phyloP scores from a whole-genome alignment of 2,329 filamentous ascomycete genomes.

The Aureobasidium sp. region DNA sequence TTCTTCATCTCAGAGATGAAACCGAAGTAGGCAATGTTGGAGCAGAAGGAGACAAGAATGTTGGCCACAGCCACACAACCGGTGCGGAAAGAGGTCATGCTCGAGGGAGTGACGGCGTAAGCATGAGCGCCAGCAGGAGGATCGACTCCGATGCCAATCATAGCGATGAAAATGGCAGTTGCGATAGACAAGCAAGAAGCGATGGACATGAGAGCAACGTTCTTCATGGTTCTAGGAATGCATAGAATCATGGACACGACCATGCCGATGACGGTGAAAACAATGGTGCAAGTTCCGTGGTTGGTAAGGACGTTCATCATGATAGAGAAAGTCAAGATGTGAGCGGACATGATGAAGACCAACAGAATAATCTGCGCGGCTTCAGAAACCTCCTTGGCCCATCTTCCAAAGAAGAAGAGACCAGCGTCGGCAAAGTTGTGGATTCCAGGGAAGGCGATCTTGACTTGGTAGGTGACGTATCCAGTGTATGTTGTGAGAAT shows the following conservation, averaged over 20 bases:
- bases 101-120: conserved; percentile 34
- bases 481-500: conserved; percentile 54
- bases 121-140: conserved; percentile 34
- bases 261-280: conserved; percentile 55
- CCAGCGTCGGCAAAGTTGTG: conserved; percentile 63
- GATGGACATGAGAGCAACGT: conserved; percentile 56
- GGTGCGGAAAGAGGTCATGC: conserved; percentile 37
- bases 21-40: conserved; percentile 52
- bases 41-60: conserved; percentile 43
- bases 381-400: conserved; percentile 57
- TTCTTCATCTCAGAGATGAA: conserved; percentile 59
- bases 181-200: conserved; percentile 59
- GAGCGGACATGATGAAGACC: conserved; percentile 64
- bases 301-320: conserved; percentile 59
- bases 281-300: conserved; percentile 55
- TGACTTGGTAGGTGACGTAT: conserved; percentile 53
- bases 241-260: conserved; percentile 52
- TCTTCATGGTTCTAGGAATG: conserved; percentile 55
- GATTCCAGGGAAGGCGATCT: conserved; percentile 49
- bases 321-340: conserved; percentile 62
- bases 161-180: conserved; percentile 56
- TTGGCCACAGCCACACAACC: conserved; percentile 57
- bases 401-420: conserved; percentile 51
- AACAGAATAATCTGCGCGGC: conserved; percentile 57
- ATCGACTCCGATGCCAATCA: conserved; percentile 54